Base-by-base conservation (phyloP, 257 asterid genomes). In the Phtheirospermum japonicum region DNA sequence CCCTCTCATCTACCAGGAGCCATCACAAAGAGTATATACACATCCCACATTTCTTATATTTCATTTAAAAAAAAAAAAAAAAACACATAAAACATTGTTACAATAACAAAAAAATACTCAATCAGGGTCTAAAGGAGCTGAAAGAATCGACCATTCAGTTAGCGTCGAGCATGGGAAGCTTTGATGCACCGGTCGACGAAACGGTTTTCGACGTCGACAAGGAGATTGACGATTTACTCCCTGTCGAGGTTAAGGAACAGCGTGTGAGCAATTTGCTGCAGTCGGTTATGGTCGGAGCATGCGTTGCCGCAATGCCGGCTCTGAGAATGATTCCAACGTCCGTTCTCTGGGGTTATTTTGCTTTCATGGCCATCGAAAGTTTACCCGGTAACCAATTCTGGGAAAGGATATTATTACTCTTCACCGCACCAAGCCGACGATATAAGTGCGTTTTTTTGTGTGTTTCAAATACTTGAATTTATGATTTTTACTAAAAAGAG, bases 301-400 rank as follows among this genome's bases (percentile, higher is more conserved):
- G 95, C 51, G 91, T 89, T 40, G 95, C 86, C 56, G 92, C 97
- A 7, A 75, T 89, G 95, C 97, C 97, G 0, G 82, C 83, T 0
- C 77, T 89, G 71, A 78, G 94, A 74, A 89, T 81, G 95, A 89
- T 89, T 23, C 97, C 97, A 9, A 89, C 95, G 52, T 89, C 97
- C 2, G 94, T 89, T 7, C 89, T 89, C 2, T 89, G 97, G 97
- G 97, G 97, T 3, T 89, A 89, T 70, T 89, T 89, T 40, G 94
- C 97, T 32, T 89, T 80, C 71, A 89, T 89, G 97, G 97, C 97
- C 63, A 86, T 89, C 23, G 97, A 89, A 54, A 89, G 97, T 66
- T 73, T 86, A 55, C 94, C 97, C 0, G 97, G 95, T 0, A 86
- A 86, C 76, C 97, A 89, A 71, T 87, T 89, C 65, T 89, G 97